Base-by-base conservation (phyloP, 805 yeast species). In the Ogataea allantospora region DNA sequence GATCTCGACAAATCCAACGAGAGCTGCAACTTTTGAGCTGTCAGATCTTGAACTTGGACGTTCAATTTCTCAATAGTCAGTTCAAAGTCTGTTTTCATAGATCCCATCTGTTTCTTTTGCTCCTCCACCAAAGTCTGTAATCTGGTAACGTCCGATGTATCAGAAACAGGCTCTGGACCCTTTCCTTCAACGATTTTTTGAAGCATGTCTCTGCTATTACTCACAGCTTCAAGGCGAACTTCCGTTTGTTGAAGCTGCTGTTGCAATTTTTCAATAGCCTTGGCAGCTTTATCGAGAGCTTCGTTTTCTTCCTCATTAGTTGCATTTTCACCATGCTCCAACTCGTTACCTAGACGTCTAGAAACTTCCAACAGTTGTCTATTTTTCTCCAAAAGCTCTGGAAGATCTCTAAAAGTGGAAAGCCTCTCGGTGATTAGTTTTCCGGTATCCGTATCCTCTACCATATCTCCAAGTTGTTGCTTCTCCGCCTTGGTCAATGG, bases 351-450 rank as follows among this genome's bases (percentile, higher is more conserved):
- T 12, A 91, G 66, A 34, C 75, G 76, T 45, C 98, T 73, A 1
- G 85, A 77, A 2, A 84, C 77, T 24, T 69, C 65, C 23, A 88
- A 62, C 18, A 91, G 68, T 35, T 87, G 84, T 47, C 80, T 77
- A 54, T 91, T 91, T 58, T 80, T 84, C 35, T 72, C 65, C 51
- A 87, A 85, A 35, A 91, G 65, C 33, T 84, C 95, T 9, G 71
- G 66, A 10, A 85, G 71, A 51, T 73, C 74, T 28, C 71, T 74
- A 62, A 89, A 91, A 7, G 77, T 73, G 1, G 87, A 80, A 27
- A 93, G 65, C 42, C 95, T 70, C 38, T 83, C 83, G 7, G 88
- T 69, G 16, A 91, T 86, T 25, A 88, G 56, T 21, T 53, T 57
- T 48, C 83, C 91, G 0, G 95, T 80, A 53, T 87, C 96, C 3